Base-by-base conservation (phyloP, 2,329 filamentous ascomycete species). In the Colletotrichum shisoi region DNA sequence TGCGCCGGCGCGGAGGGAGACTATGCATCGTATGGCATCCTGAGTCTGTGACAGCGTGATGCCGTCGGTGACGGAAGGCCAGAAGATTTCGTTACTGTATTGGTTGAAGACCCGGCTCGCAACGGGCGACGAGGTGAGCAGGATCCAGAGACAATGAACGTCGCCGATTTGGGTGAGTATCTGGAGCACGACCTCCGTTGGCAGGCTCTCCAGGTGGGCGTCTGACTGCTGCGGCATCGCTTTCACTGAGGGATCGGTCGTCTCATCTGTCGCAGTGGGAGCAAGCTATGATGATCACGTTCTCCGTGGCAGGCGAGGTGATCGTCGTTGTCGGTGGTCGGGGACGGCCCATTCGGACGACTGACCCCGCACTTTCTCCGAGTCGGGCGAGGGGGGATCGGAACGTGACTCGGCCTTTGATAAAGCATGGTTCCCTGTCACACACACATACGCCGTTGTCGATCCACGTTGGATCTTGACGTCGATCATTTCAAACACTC, bases 281-380 rank as follows among this genome's bases (percentile, higher is more conserved):
- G n/a, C 21, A n/a, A 11, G 19, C n/a, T 11, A 21, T 15, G 13
- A 24, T 17, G 42, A 17, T 46, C 5, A 15, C 21, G 54, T 12
- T 46, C 3, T 40, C 19, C 19, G 52, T 24, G 8, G 19, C 17
- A n/a, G 6, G 27, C 21, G 17, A 4, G 45, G 12, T 42, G 52
- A 17, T n/a, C 7, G 0, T 4, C 24, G 17, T 19, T n/a, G 39
- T 45, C 19, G 46, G 31, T 19, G 27, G 39, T 45, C 19, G 46
- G 31, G 17, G 54, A 45, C 24, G 17, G 9, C 17, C 19, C 24
- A 34, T 34, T 2, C 51, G 24, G 58, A 62, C 8, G 34, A 4
- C 60, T 37, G 44, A 67, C 64, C 64, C 64, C 64, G 64, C 64
- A 67, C 13, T 60, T 34, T 34, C 34, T 4, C 13, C 24, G n/a